phyloP scores from a whole-genome alignment of 2,329 filamentous ascomycete genomes.

The Gliomastix tumulicola region DNA sequence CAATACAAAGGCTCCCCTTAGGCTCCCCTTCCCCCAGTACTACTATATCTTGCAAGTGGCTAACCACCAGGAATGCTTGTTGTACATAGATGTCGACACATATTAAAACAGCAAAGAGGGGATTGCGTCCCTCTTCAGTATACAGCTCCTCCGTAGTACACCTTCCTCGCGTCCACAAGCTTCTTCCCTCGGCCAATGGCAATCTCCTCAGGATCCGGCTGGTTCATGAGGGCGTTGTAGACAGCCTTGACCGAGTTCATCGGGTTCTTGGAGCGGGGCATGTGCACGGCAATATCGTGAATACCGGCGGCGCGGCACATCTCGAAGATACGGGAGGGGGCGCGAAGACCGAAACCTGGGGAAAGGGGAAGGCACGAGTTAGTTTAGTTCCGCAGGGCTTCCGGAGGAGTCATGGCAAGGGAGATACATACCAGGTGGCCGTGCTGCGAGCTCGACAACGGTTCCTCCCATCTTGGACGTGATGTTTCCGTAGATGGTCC shows the following conservation, averaged over 20 bases:
- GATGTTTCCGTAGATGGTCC: constrained; percentile 85
- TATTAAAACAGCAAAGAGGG: not conserved
- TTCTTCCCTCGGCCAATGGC: constrained; percentile 88
- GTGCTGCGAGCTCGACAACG: constrained; percentile 70
- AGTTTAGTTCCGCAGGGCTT: no score
- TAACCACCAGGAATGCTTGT: not conserved
- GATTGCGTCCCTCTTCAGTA: constrained; percentile 31
- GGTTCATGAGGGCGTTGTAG: constrained; percentile 73
- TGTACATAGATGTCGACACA: constrained; percentile 1
- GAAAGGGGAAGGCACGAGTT: not conserved
- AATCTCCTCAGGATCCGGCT: constrained; percentile 83
- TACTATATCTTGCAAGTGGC: no score
- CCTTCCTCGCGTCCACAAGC: constrained; percentile 90
- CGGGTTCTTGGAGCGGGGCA: constrained; percentile 81
- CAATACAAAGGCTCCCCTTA: no score
- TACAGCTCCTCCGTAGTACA: constrained; percentile 84
- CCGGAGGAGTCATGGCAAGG: not conserved
- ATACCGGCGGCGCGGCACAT: constrained; percentile 86
- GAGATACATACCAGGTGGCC: constrained; percentile 71
- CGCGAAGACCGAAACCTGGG: constrained; percentile 86
- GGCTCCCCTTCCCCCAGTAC: no score
- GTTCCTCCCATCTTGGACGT: constrained; percentile 82
- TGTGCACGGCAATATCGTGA: constrained; percentile 75
- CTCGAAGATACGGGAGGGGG: constrained; percentile 87
- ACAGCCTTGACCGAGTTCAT: constrained; percentile 98